Evolutionary conservation across 1,284 basidiomycete species (phyloP).

Genomic region (Puccinia polysora): DNA sequence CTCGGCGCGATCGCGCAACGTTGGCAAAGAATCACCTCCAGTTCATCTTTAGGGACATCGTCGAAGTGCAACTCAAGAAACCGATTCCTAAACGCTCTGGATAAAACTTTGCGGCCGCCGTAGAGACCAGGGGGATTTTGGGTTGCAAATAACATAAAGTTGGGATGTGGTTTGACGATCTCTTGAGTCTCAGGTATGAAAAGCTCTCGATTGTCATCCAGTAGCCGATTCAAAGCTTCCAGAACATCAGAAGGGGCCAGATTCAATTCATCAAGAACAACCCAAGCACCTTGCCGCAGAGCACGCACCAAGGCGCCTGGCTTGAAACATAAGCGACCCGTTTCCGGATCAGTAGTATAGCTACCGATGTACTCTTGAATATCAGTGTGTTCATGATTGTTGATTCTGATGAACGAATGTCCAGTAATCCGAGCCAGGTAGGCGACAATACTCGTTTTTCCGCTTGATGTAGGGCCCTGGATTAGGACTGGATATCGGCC

Average conservation of each 20-base stretch:
- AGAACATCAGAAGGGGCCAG: constrained; percentile 96
- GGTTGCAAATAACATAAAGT: constrained; percentile 97
- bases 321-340: constrained; percentile 87
- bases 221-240: constrained; percentile 89
- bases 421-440: constrained; percentile 90
- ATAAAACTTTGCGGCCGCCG: constrained; percentile 89
- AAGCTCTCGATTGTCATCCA: constrained; percentile 96
- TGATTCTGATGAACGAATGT: constrained; percentile 94
- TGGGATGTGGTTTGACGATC: constrained; percentile 83
- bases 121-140: constrained; percentile 98
- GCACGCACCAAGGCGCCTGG: constrained; percentile 92
- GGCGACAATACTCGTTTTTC: constrained; percentile 95
- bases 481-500: constrained; percentile 90
- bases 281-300: constrained; percentile 89
- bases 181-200: constrained; percentile 96
- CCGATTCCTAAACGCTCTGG: constrained; percentile 94
- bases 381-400: constrained; percentile 99
- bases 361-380: constrained; percentile 96
- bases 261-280: constrained; percentile 96
- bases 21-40: constrained; percentile 86
- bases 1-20: constrained; percentile 85
- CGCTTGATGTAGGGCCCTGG: constrained; percentile 95
- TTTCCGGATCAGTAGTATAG: constrained; percentile 85
- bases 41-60: constrained; percentile 88
- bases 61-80: constrained; percentile 98